Evolutionary conservation across 1,284 basidiomycete genomes (phyloP), one percentile per base, ranked within the genome.

Genomic region (Schizopora paradoxa): DNA sequence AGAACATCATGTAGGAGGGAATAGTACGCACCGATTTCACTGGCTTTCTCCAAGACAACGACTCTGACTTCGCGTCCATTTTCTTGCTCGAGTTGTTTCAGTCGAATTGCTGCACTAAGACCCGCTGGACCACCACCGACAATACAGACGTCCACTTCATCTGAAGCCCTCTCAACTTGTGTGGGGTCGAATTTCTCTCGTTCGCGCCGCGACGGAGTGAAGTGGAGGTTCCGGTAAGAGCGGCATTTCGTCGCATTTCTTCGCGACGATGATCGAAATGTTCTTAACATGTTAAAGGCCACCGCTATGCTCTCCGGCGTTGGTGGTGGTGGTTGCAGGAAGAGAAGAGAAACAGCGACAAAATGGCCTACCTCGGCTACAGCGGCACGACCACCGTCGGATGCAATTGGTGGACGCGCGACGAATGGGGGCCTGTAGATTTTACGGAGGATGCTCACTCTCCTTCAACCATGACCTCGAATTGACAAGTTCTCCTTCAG

Each of bases 91-190:
- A 97, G 79, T 67, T 99, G 94, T 70, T 96, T 97, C 48, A 99
- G 72, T 26, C 90, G 77, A 58, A 99, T 99, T 3, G 95, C 96
- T n/a, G 95, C 94, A 57, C 85, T 87, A 49, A 99, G 76, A 26
- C 96, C 95, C 0, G 95, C 93, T 2, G 95, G 95, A 1, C 95
- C 96, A 11, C 79, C 94, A 19, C 95, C 95, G 52, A 98, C 93
- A 58, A 99, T 97, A 64, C 93, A 93, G 27, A 98, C 93, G 58
- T 99, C 95, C 40, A 92, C 92, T 53, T 94, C 83, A 59, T 95
- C 92, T 45, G 82, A 77, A 19, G 79, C 79, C 8, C 92, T 77
- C 55, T 94, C 87, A 22, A 91, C 73, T 35, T 58, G 61, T 25
- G 55, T 57, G 4, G 73, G 70, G 52, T 78, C 69, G 58, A 78